Evolutionary conservation across 768 basidiomycete species (phyloP), one percentile per base, ranked within the genome.

Genomic region (Serendipita indica): DNA sequence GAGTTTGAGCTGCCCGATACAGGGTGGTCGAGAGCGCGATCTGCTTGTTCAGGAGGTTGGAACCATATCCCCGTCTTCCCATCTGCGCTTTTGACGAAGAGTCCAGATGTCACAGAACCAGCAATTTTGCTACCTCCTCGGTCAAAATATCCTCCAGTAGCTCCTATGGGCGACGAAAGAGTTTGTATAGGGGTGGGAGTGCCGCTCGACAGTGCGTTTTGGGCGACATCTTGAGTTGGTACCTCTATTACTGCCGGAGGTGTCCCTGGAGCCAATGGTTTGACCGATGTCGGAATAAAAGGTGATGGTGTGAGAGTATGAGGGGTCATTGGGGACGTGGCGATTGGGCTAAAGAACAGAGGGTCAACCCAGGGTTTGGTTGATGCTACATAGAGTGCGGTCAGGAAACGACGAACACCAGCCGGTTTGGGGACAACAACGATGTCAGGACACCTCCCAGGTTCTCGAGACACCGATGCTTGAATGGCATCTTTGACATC

Each of bases 371-470:
- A 67, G 0, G 96, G 93, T 63, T 83, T 87, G 6, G 80, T 86
- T 52, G 89, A 77, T 1, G 92, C 92, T 3, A 89, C 97, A 67
- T 94, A 86, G 16, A 99, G 74, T 25, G 92, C 86, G 20, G 92
- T 93, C 63, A 99, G 73, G 64, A 97, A 84, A 6, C 94, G 82
- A 35, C 94, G 81, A 4, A 96, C 96, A 3, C 96, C 94, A 16
- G 88, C 93, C 7, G 94, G 94, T 71, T 98, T 99, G 20, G 93
- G 94, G 35, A 98, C 84, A 63, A 99, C 89, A 78, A 98, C 88
- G 28, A 99, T 81, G 64, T 99, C 96, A 0, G 96, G 84, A 7
- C 30, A 28, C n/a, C 22, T 54, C n/a, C 49, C 49, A 10, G 86
- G 69, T 14, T 76, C 73, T 22, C 72, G 67, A 65, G 73, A 60